Base-by-base conservation (phyloP, 1,139 yeast genomes). In the Tardiomyces digboiensis region DNA sequence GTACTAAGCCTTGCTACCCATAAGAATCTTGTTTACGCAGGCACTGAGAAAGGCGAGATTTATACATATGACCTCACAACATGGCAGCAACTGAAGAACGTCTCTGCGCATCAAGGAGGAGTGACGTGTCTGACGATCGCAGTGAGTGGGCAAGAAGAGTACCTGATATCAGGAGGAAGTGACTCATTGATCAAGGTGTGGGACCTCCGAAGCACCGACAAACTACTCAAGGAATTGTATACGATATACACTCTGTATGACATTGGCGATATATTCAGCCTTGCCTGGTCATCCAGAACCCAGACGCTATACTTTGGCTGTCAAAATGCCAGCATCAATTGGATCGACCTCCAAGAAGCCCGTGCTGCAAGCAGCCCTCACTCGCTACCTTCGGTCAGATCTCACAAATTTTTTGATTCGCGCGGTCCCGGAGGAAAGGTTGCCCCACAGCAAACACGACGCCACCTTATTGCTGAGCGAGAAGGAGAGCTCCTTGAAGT, bases 41-140 rank as follows among this genome's bases (percentile, higher is more conserved):
- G 98, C n/a, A 86, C 97, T 1, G 95, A 89, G 55, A 85, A 83
- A 55, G 85, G 94, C n/a, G 76, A 76, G 54, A 82, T 91, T 42
- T 64, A 86, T 20, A 80, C 86, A 1, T 81, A 75, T 56, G 89
- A 86, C 55, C 67, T 84, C 48, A 64, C 64, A n/a, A 78, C 82
- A 1, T 89, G 75, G 59, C 78, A 79, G 48, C 70, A 68, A 43
- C 67, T 65, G 37, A 69, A 68, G 29, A 50, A 56, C 1, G 57
- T 75, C 12, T 62, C 62, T 12, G 86, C 83, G 14, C 88, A 85
- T 58, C 70, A 78, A 0, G 80, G 86, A 2, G 80, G 94, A 18
- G 85, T 91, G 6, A 69, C 88, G 40, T 81, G 89, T 55, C 64
- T 86, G 47, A 68, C 77, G 14, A 26, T 26, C 33, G 33, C 67